Evolutionary conservation across 768 basidiomycete genomes (phyloP).

Genomic region (Auriculariales sp.): DNA sequence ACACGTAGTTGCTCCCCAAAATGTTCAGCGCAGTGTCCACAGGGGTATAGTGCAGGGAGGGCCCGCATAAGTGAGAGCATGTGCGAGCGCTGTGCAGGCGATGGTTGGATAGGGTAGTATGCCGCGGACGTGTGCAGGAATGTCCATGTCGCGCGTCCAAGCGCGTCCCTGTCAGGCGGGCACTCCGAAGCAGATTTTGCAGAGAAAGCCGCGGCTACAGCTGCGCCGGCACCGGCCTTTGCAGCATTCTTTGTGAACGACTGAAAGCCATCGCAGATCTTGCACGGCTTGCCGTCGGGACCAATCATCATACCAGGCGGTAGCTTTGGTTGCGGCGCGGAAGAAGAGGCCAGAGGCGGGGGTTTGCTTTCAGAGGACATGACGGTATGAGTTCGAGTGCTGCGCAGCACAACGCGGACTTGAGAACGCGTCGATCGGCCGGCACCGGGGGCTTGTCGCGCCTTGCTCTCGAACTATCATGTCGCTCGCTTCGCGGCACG

Average conservation of each 20-base stretch:
- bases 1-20: constrained; percentile 49
- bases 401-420: no score
- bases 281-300: constrained; percentile 91
- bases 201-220: not conserved
- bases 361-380: no score
- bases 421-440: no score
- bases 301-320: constrained; percentile 81
- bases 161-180: constrained; percentile 78
- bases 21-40: constrained; percentile 70
- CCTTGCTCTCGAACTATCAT: no score
- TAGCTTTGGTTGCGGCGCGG: no score
- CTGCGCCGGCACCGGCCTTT: constrained; percentile 2
- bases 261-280: constrained; percentile 73
- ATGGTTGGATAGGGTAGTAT: constrained; percentile 81
- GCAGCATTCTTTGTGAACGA: constrained; percentile 22
- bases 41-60: constrained; percentile 78
- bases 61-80: constrained; percentile 74
- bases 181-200: constrained; percentile 31
- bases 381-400: no score
- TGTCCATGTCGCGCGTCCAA: constrained; percentile 91
- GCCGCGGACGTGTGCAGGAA: constrained; percentile 93
- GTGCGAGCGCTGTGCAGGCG: constrained; percentile 56
- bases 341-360: no score
- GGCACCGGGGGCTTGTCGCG: no score
- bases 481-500: no score